Conservation (phyloP, 2,329 filamentous ascomycete genomes). For the Diaporthe sp. region DNA sequence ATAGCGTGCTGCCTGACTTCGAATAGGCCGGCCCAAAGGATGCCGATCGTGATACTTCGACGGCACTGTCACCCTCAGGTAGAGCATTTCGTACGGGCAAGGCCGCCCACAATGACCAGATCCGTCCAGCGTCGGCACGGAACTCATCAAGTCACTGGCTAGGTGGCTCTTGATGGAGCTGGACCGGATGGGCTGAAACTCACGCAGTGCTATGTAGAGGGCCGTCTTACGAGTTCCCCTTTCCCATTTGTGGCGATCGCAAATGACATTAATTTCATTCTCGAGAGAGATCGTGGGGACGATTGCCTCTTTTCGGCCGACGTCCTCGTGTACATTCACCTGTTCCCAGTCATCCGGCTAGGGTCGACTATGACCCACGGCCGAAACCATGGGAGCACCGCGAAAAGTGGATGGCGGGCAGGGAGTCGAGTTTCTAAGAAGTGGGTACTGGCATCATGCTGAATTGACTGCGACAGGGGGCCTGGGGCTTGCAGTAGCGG, state of each 20-base stretch:
- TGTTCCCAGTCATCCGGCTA: constrained; percentile 9
- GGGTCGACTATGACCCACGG: constrained; percentile 23
- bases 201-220: constrained; percentile 21
- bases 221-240: constrained; percentile 23
- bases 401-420: constrained; percentile 29
- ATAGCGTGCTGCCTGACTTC: not conserved
- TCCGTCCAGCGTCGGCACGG: not conserved
- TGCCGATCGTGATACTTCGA: constrained; percentile 20
- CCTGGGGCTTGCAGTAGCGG: constrained; percentile 7
- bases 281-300: constrained; percentile 25
- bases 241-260: constrained; percentile 34
- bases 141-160: not conserved
- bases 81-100: not conserved
- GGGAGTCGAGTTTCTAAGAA: constrained; percentile 29
- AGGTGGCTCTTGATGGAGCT: constrained; percentile 10
- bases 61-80: not conserved
- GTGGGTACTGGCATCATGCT: constrained; percentile 33
- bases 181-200: constrained; percentile 22
- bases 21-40: not conserved
- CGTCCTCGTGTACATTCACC: constrained; percentile 5
- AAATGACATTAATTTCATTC: constrained; percentile 36
- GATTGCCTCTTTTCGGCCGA: constrained; percentile 31
- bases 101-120: not conserved
- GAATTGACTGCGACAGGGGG: constrained; percentile 5
- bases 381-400: constrained; percentile 33